Evolutionary conservation across 1,284 basidiomycete species (phyloP).

Genomic region (Pascua guehoae): DNA sequence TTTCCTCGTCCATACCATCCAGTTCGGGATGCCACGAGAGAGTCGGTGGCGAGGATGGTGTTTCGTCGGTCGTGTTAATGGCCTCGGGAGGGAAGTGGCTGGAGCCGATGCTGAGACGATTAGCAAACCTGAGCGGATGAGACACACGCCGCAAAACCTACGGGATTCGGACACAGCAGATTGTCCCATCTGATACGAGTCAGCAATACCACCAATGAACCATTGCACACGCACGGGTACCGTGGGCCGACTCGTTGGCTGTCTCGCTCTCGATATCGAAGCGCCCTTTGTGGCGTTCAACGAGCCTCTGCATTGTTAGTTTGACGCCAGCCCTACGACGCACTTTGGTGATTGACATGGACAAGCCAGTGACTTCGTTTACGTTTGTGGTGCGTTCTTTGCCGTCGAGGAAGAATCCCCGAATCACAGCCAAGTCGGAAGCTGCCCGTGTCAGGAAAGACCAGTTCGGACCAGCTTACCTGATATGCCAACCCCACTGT

Average conservation of each 20-base stretch:
- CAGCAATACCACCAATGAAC: no score
- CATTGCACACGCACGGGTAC: neutral
- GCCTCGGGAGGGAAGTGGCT: conserved; percentile 38
- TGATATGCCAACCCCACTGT: conserved; percentile 52
- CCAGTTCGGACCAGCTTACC: neutral
- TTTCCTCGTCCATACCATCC: no score
- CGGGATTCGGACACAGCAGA: conserved; percentile 40
- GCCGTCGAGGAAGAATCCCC: conserved; percentile 44
- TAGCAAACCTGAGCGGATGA: neutral
- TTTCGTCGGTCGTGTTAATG: conserved; percentile 20
- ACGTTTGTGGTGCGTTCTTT: conserved; percentile 17
- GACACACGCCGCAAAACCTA: conserved; percentile 16
- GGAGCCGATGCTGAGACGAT: conserved; percentile 26
- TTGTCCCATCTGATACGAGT: conserved; percentile 33
- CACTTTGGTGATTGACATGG: conserved; percentile 33
- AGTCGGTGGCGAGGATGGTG: neutral
- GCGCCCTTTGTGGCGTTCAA: conserved; percentile 50
- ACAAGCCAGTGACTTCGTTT: conserved; percentile 50
- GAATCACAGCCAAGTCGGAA: conserved; percentile 35
- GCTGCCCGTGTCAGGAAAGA: conserved; percentile 5
- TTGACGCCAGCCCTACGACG: neutral
- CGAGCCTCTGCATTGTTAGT: conserved; percentile 34
- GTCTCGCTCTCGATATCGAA: conserved; percentile 47
- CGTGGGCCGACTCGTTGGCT: conserved; percentile 33
- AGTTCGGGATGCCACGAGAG: neutral